Evolutionary conservation across 257 asterid species (phyloP).

Genomic region (Cruciata laevipes): DNA sequence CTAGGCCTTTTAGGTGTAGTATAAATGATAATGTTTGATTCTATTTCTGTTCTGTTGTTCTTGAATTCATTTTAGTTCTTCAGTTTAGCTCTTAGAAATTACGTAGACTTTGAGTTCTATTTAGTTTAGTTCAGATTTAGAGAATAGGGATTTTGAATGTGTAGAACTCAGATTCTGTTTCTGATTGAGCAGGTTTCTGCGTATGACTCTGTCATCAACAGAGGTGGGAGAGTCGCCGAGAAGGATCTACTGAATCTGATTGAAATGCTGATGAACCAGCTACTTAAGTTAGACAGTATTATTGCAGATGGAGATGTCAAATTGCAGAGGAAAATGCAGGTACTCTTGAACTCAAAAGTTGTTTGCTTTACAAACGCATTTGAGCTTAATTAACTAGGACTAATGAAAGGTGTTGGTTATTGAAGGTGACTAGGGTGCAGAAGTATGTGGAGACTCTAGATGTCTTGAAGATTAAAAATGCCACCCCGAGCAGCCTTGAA

Average conservation of each 20-base stretch:
- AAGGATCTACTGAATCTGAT: slow-evolving; percentile 27
- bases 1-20: too few relatives aligned
- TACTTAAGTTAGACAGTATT: slow-evolving; percentile 37
- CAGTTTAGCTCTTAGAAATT: too few relatives aligned
- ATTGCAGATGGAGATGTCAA: slow-evolving; percentile 38
- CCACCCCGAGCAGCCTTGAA: slow-evolving; percentile 21
- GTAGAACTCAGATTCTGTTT: slow-evolving; percentile 2
- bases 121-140: not conserved
- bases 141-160: not conserved
- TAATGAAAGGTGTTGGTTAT: not conserved
- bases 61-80: too few relatives aligned
- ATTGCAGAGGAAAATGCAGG: slow-evolving; percentile 45
- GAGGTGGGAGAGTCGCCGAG: slow-evolving; percentile 38
- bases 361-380: not conserved
- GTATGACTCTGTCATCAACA: slow-evolving; percentile 32
- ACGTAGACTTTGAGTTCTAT: too few relatives aligned
- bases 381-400: not conserved
- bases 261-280: slow-evolving; percentile 43
- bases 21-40: not conserved
- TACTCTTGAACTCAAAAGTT: slow-evolving; percentile 6
- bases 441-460: slow-evolving; percentile 42
- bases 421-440: slow-evolving; percentile 34
- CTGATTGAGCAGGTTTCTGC: slow-evolving; percentile 30
- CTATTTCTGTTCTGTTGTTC: not conserved
- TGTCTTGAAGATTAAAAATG: slow-evolving; percentile 30